Evolutionary conservation across 2,329 filamentous ascomycete genomes (phyloP).

Genomic region (Epichloe sp.): DNA sequence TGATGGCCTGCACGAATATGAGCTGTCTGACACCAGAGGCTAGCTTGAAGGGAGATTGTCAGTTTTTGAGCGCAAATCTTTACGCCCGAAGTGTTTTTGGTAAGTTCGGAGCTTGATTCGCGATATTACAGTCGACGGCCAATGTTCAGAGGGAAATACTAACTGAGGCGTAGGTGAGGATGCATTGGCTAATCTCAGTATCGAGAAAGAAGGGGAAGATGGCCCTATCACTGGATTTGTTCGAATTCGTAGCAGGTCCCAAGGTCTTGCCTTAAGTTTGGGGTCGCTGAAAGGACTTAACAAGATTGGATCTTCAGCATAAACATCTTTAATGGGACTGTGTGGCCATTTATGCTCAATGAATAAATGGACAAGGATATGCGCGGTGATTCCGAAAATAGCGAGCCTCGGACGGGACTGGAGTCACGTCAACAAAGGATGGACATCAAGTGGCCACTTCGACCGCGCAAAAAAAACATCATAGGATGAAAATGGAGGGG

Average conservation of each 20-base stretch:
- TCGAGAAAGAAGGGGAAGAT: constrained; percentile 92
- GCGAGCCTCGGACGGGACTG: not conserved
- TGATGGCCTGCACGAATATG: constrained; percentile 99
- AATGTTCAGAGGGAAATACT: constrained; percentile 6
- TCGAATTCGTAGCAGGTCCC: constrained; percentile 90
- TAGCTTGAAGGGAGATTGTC: constrained; percentile 91
- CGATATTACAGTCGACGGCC: not conserved
- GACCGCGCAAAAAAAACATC: not conserved
- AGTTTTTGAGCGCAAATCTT: constrained; percentile 92
- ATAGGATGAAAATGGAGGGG: not conserved
- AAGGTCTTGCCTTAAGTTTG: constrained; percentile 85
- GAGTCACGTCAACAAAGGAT: not conserved
- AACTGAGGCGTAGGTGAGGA: constrained; percentile 66
- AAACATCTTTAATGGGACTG: not conserved
- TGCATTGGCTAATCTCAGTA: constrained; percentile 90
- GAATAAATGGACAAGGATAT: not conserved
- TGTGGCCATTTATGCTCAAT: not conserved
- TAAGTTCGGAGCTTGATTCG: constrained; percentile 38
- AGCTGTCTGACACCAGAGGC: constrained; percentile 93
- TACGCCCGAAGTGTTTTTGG: constrained; percentile 96
- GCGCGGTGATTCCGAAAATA: not conserved
- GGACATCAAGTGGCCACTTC: not conserved
- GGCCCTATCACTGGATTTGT: constrained; percentile 95
- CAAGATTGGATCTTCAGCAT: constrained; percentile 46
- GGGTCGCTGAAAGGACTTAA: constrained; percentile 91